phyloP scores from a whole-genome alignment of 106 monocot genomes.

The Dactylorhiza incarnata region DNA sequence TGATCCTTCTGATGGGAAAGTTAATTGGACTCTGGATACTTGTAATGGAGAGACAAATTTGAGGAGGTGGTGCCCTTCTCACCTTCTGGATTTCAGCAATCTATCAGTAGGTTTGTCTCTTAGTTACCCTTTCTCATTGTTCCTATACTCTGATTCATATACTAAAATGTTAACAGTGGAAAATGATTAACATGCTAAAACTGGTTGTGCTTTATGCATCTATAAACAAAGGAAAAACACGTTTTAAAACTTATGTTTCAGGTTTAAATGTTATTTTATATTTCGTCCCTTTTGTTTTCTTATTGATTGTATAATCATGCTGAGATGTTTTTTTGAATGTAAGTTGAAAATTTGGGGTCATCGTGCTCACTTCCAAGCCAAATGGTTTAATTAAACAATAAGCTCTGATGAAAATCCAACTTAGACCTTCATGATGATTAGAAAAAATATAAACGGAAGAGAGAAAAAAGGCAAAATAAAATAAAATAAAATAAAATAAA shows the following conservation, averaged over 20 bases:
- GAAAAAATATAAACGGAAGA: too few relatives aligned
- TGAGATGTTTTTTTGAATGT: background rate
- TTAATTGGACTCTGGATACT: slow-evolving; percentile 17
- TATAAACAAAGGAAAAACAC: background rate
- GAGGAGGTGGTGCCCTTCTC: slow-evolving; percentile 42
- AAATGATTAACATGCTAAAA: background rate
- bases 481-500: too few relatives aligned
- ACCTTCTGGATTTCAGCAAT: slow-evolving; percentile 82
- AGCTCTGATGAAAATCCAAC: too few relatives aligned
- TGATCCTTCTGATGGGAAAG: slow-evolving; percentile 1
- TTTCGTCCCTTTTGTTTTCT: background rate
- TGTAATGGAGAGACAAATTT: slow-evolving; percentile 15
- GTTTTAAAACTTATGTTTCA: background rate
- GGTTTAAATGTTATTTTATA: background rate
- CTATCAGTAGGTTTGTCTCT: slow-evolving; percentile 52
- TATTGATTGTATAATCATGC: background rate
- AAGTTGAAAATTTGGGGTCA: background rate
- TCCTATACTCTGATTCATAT: background rate
- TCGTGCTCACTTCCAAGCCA: background rate
- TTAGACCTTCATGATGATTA: too few relatives aligned
- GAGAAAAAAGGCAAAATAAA: too few relatives aligned
- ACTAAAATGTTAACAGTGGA: background rate
- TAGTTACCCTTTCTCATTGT: background rate
- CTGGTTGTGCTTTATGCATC: background rate
- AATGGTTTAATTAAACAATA: too few relatives aligned